phyloP scores from a whole-genome alignment of 495 filamentous ascomycete genomes.

The Neurospora terricola region DNA sequence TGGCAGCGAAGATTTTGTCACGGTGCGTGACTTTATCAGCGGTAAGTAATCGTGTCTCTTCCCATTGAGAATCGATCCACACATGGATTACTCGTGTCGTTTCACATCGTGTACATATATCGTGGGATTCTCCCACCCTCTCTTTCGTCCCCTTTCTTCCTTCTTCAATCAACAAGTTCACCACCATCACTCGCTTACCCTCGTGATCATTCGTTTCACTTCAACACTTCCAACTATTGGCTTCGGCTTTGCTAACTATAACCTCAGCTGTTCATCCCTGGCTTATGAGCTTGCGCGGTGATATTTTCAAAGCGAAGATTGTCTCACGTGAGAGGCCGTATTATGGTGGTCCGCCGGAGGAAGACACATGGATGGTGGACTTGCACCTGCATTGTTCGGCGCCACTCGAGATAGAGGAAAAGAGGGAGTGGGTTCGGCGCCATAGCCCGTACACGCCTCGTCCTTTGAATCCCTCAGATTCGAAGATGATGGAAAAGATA shows the following conservation, averaged over 20 bases:
- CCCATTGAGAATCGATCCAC: too few relatives aligned
- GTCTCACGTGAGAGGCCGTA: neutral
- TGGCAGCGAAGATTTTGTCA: slow-evolving; percentile 1
- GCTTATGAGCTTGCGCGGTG: slow-evolving; percentile 6
- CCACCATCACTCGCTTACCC: too few relatives aligned
- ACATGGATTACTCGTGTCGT: too few relatives aligned
- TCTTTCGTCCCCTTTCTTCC: too few relatives aligned
- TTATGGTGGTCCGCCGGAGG: too few relatives aligned
- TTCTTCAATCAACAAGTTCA: too few relatives aligned
- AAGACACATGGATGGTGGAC: slow-evolving; percentile 3
- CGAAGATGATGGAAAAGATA: too few relatives aligned
- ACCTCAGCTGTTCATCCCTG: slow-evolving; percentile 7
- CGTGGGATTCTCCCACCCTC: too few relatives aligned
- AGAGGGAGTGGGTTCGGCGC: neutral
- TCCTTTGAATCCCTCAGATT: too few relatives aligned
- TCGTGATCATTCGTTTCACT: too few relatives aligned
- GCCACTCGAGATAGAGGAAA: neutral
- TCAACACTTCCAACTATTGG: neutral
- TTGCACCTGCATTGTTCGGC: too few relatives aligned
- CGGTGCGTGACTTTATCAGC: slow-evolving; percentile 3
- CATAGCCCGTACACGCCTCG: neutral
- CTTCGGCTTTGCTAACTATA: neutral
- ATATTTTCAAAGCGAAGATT: neutral
- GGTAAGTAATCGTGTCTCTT: neutral
- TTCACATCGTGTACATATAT: too few relatives aligned